These are phyloP conservation scores for Eudorina sp. DNA, from an alignment of 139 green algal species.

Conservation along the genomic window DNA sequence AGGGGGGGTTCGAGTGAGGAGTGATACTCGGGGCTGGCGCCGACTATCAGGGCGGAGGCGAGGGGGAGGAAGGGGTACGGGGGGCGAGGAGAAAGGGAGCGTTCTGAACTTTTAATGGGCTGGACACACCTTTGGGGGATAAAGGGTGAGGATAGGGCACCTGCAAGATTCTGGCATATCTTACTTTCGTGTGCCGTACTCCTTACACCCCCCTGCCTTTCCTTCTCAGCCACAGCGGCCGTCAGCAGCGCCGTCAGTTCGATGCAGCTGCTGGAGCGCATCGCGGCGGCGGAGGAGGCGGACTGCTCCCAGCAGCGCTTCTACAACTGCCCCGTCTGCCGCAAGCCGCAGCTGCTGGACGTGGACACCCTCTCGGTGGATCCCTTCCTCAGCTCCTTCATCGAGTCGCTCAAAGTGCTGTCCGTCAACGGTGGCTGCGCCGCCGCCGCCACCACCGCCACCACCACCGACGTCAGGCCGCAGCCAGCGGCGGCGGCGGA, in stretches of 20 bases:
- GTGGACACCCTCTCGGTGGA: constrained; percentile 85
- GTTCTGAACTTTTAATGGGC: too few relatives aligned
- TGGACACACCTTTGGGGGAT: too few relatives aligned
- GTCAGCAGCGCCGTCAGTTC: neutral
- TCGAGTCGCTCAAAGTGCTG: constrained; percentile 68
- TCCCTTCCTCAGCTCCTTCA: constrained; percentile 74
- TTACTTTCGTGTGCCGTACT: too few relatives aligned
- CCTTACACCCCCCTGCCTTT: too few relatives aligned
- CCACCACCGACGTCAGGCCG: neutral
- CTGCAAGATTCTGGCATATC: too few relatives aligned
- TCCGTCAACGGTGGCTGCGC: neutral
- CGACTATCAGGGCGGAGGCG: too few relatives aligned
- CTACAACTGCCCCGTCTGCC: constrained; percentile 87
- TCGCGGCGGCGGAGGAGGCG: constrained; percentile 34
- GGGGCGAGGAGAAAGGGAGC: too few relatives aligned
- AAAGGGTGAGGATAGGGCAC: too few relatives aligned
- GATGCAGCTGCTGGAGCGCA: constrained; percentile 37
- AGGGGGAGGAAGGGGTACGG: too few relatives aligned
- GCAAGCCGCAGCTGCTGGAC: constrained; percentile 81
- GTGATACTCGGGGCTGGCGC: too few relatives aligned
- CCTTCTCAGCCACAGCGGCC: neutral
- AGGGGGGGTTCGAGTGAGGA: too few relatives aligned
- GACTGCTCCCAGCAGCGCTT: constrained; percentile 45
- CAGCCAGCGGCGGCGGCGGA: neutral
- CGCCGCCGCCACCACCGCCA: neutral